Base-by-base conservation (phyloP, 1,139 yeast genomes). In the Scheffersomyces stambukii region DNA sequence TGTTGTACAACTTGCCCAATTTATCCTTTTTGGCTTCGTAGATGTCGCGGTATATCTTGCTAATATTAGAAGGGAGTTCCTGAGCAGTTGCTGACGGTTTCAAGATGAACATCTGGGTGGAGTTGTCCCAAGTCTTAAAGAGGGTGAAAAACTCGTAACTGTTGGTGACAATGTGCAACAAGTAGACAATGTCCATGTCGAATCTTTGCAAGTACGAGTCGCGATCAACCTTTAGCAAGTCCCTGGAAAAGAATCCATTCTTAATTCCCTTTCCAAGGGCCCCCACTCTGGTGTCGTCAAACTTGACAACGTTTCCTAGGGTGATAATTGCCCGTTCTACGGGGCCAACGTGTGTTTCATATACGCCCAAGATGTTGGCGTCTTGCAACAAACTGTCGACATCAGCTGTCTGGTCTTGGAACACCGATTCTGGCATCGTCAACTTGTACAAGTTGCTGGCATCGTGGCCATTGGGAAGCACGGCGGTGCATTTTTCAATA, bases 251-350 rank as follows among this genome's bases (percentile, higher is more conserved):
- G 54, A 93, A 93, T 0, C 98, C 98, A 36, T 74, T 70, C 42
- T 85, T 88, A 37, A 93, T 61, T 15, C 96, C 95, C 45, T 73
- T 76, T 7, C 96, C 95, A n/a, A 91, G 63, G 2, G 91, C 75
- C 11, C 96, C 96, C 11, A 86, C 76, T 31, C 69, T 64, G 0
- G 83, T 69, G 38, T 74, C 78, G 41, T 76, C 84, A 40, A 88
- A 81, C 18, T 68, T 67, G 16, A 91, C 83, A 8, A 75, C 65
- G 15, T 79, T 69, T 2, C 98, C 98, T 19, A 91, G 60, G 21
- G 81, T 81, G 41, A 93, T 71, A 21, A 88, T 70, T 0, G 88
- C 88, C 26, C 96, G 63, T 40, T 86, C 91, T 4, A 74, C 62
- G 0, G 86, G 56, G 12, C 66, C 67, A 24, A 93, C 64, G 23